Base-by-base conservation (phyloP, 1,139 yeast genomes). In the Scheffersomyces cryptocercus region DNA sequence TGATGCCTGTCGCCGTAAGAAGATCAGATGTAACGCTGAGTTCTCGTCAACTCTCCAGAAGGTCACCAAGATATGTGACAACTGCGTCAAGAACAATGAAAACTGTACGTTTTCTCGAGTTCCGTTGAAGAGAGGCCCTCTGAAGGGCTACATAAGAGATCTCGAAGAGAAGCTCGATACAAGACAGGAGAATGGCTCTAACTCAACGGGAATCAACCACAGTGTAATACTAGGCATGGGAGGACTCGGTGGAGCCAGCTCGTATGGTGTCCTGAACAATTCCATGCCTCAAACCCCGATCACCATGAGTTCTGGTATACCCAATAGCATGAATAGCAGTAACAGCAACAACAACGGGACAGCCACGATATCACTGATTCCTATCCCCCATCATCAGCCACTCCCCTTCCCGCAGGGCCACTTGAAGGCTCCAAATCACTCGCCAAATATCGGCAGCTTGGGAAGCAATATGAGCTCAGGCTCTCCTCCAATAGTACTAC, bases 91-190 rank as follows among this genome's bases (percentile, higher is more conserved):
- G 53, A 77, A 71, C 50, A 69, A 68, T 39, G 85, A 81, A 36
- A 56, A 56, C 2, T 85, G 91, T 61, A 70, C 84, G 1, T 85
- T 84, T 56, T 81, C 84, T 20, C 68, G 93, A 44, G 74, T 84
- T 1, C 93, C 90, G 0, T 61, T 85, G 61, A 86, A 85, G 56
- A 66, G 95, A 52, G 95, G 93, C 0, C 95, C 95, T 0, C 75
- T 86, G 1, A 85, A 85, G 57, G 91, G 91, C 1, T 84, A 80
- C 53, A 71, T 75, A 9, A 64, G 78, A 37, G 76, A 70, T 42
- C 54, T 62, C 41, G 79, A 68, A 42, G 78, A 72, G 28, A 65
- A 64, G 43, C 51, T 55, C 43, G 68, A 60, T 13, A 31, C 15
- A 31, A 20, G 35, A 14, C 15, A 31, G 11, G 35, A 31, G 20